These are phyloP conservation scores for Agaricus sinodeliciosus DNA, from an alignment of 768 basidiomycete genomes.

Conservation along the genomic window DNA sequence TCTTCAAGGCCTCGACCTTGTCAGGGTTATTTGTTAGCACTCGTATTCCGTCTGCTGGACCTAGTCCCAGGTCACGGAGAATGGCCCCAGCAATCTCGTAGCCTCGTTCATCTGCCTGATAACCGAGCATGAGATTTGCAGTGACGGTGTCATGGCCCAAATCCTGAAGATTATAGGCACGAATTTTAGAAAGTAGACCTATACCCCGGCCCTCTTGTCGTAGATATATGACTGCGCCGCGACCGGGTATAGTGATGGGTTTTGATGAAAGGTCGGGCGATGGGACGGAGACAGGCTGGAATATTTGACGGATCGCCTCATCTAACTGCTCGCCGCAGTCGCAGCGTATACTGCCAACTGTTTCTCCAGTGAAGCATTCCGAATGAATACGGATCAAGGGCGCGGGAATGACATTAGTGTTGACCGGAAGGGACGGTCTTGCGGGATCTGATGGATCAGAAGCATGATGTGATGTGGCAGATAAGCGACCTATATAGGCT, in stretches of 20 bases:
- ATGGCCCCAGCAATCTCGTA: slow-evolving; percentile 93
- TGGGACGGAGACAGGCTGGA: slow-evolving; percentile 53
- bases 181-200: slow-evolving; percentile 90
- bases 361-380: slow-evolving; percentile 98
- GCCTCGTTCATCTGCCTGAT: slow-evolving; percentile 87
- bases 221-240: slow-evolving; percentile 91
- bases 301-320: slow-evolving; percentile 90
- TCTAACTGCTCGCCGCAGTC: slow-evolving; percentile 99
- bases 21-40: slow-evolving; percentile 97
- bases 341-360: slow-evolving; percentile 95
- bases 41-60: slow-evolving; percentile 54
- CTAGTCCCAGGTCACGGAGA: slow-evolving; percentile 79
- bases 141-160: slow-evolving; percentile 98
- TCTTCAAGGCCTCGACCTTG: slow-evolving; percentile 83
- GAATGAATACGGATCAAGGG: slow-evolving; percentile 95
- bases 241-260: slow-evolving; percentile 58
- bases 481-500: slow-evolving; percentile 84
- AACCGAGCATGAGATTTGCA: slow-evolving; percentile 92
- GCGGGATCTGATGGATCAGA: slow-evolving; percentile 30
- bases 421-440: slow-evolving; percentile 11
- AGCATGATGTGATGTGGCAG: slow-evolving; percentile 41
- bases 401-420: slow-evolving; percentile 38
- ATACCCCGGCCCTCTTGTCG: slow-evolving; percentile 98
- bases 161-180: slow-evolving; percentile 97
- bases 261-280: slow-evolving; percentile 22